A percentile compares a stretch with the other conserved stretches of the same genome.
These are phyloP conservation scores for Lipomyces starkeyi DNA, from an alignment of 805 yeast genomes.

Conservation along the genomic window DNA sequence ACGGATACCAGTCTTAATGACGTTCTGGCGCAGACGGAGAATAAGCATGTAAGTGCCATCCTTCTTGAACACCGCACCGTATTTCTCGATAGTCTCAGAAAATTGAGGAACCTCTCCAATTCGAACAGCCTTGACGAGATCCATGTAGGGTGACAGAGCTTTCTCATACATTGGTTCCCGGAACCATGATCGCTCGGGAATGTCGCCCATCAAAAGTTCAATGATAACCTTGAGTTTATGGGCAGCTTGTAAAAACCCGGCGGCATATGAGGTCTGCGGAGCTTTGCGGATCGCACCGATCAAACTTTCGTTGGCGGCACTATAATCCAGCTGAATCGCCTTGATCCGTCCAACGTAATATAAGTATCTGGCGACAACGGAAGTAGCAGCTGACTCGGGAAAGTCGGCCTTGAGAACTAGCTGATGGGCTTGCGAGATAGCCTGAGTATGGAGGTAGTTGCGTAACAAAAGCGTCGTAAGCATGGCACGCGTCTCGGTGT, in stretches of 20 bases:
- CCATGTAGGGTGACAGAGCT: slow-evolving; percentile 79
- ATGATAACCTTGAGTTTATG: slow-evolving; percentile 85
- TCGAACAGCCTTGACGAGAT: slow-evolving; percentile 88
- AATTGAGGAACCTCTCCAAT: slow-evolving; percentile 86
- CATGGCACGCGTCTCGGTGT: slow-evolving; percentile 87
- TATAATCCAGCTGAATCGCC: slow-evolving; percentile 90
- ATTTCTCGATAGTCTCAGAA: slow-evolving; percentile 68
- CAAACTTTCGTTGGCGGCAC: slow-evolving; percentile 85
- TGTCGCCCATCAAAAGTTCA: slow-evolving; percentile 94
- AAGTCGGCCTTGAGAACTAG: slow-evolving; percentile 87
- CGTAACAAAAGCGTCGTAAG: slow-evolving; percentile 85
- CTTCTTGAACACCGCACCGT: slow-evolving; percentile 63
- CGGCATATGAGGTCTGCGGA: slow-evolving; percentile 84
- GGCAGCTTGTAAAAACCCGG: slow-evolving; percentile 88
- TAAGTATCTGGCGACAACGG: slow-evolving; percentile 88
- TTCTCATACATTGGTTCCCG: slow-evolving; percentile 64
- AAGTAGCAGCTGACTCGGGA: slow-evolving; percentile 82
- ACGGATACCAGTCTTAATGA: slow-evolving; percentile 96
- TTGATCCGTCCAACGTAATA: slow-evolving; percentile 89
- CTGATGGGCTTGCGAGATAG: slow-evolving; percentile 84
- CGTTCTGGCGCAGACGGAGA: slow-evolving; percentile 90
- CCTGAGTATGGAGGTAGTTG: slow-evolving; percentile 76
- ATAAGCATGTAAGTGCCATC: slow-evolving; percentile 88
- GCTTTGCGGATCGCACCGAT: slow-evolving; percentile 96
- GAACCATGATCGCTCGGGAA: slow-evolving; percentile 87